phyloP scores from a whole-genome alignment of 2,329 filamentous ascomycete species.

The Fusarium falciforme region DNA sequence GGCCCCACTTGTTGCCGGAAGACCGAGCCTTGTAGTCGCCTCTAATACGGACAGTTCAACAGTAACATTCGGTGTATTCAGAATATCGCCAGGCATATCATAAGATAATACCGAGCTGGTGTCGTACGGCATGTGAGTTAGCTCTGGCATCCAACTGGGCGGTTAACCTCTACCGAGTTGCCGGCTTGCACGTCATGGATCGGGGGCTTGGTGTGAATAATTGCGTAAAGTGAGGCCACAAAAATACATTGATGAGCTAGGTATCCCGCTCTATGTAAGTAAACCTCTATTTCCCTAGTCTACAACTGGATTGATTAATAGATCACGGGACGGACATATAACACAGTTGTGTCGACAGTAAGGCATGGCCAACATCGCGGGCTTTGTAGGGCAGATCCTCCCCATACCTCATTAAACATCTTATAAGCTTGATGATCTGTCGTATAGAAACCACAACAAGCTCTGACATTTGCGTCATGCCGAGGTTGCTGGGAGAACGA shows the following conservation, averaged over 20 bases:
- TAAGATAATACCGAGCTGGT: neutral
- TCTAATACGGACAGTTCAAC: neutral
- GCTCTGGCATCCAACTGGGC: neutral
- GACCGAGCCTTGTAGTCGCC: neutral
- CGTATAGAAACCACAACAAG: too few relatives aligned
- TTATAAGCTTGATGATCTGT: too few relatives aligned
- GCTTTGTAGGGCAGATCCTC: too few relatives aligned
- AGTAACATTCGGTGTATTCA: neutral
- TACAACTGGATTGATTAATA: too few relatives aligned
- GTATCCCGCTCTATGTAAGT: neutral
- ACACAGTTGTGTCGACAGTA: too few relatives aligned
- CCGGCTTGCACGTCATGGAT: neutral
- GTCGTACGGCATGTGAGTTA: neutral
- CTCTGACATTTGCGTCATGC: neutral
- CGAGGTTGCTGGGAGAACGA: neutral
- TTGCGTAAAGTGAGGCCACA: neutral
- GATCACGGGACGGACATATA: too few relatives aligned
- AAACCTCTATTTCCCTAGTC: neutral
- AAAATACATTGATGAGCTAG: neutral
- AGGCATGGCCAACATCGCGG: too few relatives aligned
- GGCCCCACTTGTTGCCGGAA: neutral
- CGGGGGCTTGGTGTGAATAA: neutral
- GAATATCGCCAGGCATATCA: neutral
- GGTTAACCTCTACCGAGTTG: neutral
- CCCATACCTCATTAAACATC: too few relatives aligned